These are phyloP conservation scores for Isatis lusitanica DNA, from an alignment of 441 rosid genomes.

Conservation along the genomic window DNA sequence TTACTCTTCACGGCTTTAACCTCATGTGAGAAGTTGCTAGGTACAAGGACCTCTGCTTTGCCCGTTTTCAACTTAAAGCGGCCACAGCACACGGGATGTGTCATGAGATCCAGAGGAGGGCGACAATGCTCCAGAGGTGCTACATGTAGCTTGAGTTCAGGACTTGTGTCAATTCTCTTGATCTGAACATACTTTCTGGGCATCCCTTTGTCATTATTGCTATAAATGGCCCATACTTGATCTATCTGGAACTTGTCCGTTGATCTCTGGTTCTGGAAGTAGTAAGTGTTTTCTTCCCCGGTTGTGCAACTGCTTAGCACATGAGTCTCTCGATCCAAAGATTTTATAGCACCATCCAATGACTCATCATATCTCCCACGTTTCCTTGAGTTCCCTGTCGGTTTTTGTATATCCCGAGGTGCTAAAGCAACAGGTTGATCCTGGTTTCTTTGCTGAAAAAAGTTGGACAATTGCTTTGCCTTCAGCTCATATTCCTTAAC, in stretches of 20 bases:
- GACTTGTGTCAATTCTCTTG: conserved; percentile 34
- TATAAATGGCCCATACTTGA: conserved; percentile 46
- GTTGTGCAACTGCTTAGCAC: conserved; percentile 21
- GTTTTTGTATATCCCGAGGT: not conserved
- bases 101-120: conserved; percentile 4
- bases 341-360: conserved; percentile 5
- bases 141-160: conserved; percentile 40
- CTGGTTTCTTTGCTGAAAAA: not conserved
- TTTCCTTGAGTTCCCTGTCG: conserved; percentile 18
- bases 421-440: conserved; percentile 15
- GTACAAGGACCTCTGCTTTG: conserved; percentile 26
- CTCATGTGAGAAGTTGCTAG: conserved; percentile 39
- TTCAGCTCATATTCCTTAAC: conserved; percentile 30
- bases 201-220: conserved; percentile 32
- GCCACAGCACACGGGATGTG: conserved; percentile 41
- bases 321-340: conserved; percentile 4
- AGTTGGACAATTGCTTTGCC: conserved; percentile 25
- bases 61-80: conserved; percentile 38
- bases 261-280: conserved; percentile 39
- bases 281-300: not conserved
- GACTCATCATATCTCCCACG: conserved; percentile 25
- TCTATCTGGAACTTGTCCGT: conserved; percentile 39
- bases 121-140: conserved; percentile 37
- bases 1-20: conserved; percentile 21
- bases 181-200: conserved; percentile 45